Base-by-base conservation (phyloP, 2,329 filamentous ascomycete genomes). In the Chaetomium strumarium region DNA sequence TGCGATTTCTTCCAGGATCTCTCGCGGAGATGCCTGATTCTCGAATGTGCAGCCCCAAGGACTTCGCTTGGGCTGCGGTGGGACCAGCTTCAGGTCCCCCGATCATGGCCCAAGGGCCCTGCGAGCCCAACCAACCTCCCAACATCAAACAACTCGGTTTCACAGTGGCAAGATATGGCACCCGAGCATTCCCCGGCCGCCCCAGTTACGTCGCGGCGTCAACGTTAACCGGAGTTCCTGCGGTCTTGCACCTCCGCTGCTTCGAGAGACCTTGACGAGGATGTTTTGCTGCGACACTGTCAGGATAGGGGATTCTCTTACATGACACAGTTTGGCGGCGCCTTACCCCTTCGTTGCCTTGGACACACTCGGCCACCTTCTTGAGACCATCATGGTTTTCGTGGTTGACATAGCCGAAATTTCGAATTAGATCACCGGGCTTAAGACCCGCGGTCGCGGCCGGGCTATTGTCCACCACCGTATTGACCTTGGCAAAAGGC, bases 401-500 rank as follows among this genome's bases (percentile, higher is more conserved):
- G 71, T 79, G 84, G 65, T 92, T 89, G 39, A 91, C 88, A 62
- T 82, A 84, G 56, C 92, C 93, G 73, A 99, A 96, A 63, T 79
- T 85, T 55, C 86, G 83, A 59, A 99, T 86, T 64, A 82, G 76
- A 70, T 99, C 93, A 20, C 88, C 91, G 2, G 80, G 72, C 67
- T 84, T 85, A 60, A 99, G 72, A 2, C 93, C 93, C 24, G 93
- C 91, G 49, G 79, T 72, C 34, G 88, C 86, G 10, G 93, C 93
- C 12, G 93, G 93, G 63, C 92, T 93, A 48, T 78, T 79, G 17
- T 79, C 69, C 34, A 85, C 83, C 10, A 99, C 87, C 49, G 80
- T 87, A 66, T 96, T 96, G 61, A 99, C 88, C 67, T 83, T 93
- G 31, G 93, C 93, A 67, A 99, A 99, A 0, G 87, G 82, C 42